Conservation (phyloP, 257 asterid genomes). For the Jacaranda copaia region DNA sequence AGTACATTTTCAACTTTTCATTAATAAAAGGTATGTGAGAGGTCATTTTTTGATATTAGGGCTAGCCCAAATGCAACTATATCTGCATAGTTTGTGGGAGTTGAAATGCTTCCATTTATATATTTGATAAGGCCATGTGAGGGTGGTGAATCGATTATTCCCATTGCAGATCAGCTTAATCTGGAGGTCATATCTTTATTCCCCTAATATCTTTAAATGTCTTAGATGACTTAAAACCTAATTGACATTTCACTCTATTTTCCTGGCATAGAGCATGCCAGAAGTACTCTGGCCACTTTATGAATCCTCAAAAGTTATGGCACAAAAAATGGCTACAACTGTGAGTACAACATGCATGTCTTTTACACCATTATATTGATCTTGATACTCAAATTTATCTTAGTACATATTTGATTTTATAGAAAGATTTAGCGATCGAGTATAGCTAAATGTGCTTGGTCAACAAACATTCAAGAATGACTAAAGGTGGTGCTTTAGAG, state of each 20-base stretch:
- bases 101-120: constrained; percentile 89
- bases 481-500: no score
- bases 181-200: constrained; percentile 61
- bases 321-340: constrained; percentile 86
- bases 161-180: constrained; percentile 90
- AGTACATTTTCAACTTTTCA: constrained; percentile 26
- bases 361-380: no score
- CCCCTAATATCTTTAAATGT: not conserved
- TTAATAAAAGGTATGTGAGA: constrained; percentile 76
- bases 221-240: not conserved
- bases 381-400: no score
- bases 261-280: constrained; percentile 92
- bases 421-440: not conserved
- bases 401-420: not conserved
- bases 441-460: not conserved
- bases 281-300: constrained; percentile 95
- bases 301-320: constrained; percentile 89
- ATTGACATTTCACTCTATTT: constrained; percentile 10
- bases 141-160: constrained; percentile 97
- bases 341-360: constrained; percentile 49
- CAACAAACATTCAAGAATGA: no score
- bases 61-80: constrained; percentile 76
- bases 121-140: constrained; percentile 89
- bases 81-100: constrained; percentile 88
- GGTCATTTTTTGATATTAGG: constrained; percentile 90